These are phyloP conservation scores for Guadua angustifolia DNA, from an alignment of 176 grass and related monocot genomes.

Conservation along the genomic window DNA sequence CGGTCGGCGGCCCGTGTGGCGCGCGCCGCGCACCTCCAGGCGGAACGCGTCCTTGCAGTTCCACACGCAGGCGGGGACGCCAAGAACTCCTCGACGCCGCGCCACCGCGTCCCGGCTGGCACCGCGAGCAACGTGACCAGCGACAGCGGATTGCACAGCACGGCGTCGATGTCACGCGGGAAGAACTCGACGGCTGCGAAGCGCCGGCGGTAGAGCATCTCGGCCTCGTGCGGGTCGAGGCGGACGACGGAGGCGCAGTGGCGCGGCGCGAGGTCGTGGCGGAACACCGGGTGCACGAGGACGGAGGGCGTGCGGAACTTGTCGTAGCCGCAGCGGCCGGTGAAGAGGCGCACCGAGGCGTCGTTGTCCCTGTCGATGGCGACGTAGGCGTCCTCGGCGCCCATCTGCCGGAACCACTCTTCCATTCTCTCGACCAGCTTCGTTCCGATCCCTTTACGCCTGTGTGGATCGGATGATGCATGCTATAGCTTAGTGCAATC, in stretches of 20 bases:
- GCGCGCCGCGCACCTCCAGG: conserved; percentile 52
- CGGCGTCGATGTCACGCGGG: conserved; percentile 73
- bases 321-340: conserved; percentile 61
- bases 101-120: not conserved
- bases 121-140: conserved; percentile 74
- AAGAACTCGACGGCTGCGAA: conserved; percentile 75
- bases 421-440: too few relatives aligned
- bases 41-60: conserved; percentile 72
- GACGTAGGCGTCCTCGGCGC: conserved; percentile 78
- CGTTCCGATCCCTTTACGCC: conserved; percentile 52
- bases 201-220: conserved; percentile 46
- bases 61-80: conserved; percentile 54
- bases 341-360: conserved; percentile 68
- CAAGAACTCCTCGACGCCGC: conserved; percentile 30
- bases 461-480: too few relatives aligned
- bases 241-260: conserved; percentile 13
- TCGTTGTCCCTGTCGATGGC: conserved; percentile 72
- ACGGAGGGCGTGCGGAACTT: conserved; percentile 68
- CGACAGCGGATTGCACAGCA: conserved; percentile 57
- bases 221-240: conserved; percentile 43
- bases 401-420: conserved; percentile 62
- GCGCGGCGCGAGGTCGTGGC: conserved; percentile 44
- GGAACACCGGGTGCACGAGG: conserved; percentile 66
- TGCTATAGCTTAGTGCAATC: not conserved
- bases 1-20: conserved; percentile 53